Conservation (phyloP, 768 basidiomycete species). For the Termitomyces sp. region DNA sequence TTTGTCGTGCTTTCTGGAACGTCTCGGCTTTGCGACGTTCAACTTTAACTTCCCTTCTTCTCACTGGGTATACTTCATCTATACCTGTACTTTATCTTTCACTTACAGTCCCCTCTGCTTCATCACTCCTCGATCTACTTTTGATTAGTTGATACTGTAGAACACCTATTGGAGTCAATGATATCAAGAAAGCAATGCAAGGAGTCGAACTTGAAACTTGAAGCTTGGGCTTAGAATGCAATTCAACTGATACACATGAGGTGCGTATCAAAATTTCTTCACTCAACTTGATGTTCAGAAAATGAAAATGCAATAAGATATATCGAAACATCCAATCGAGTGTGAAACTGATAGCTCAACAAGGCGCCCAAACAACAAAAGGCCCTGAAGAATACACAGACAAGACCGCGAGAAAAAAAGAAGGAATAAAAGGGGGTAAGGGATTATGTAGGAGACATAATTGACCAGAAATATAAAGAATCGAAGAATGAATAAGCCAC, state of each 20-base stretch:
- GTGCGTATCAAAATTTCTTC: not conserved
- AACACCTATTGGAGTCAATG: not conserved
- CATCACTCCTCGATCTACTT: not conserved
- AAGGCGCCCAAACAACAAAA: not conserved
- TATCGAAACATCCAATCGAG: not conserved
- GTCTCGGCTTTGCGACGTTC: not conserved
- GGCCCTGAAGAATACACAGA: slow-evolving; percentile 4
- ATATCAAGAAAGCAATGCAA: not conserved
- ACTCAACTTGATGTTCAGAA: not conserved
- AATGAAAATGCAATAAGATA: not conserved
- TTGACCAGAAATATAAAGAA: not conserved
- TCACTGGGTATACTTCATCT: not conserved
- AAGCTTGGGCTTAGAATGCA: not conserved
- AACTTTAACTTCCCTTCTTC: not conserved
- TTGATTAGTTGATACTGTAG: not conserved
- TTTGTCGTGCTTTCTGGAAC: not conserved
- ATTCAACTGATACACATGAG: not conserved
- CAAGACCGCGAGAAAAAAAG: not conserved
- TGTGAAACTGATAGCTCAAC: not conserved
- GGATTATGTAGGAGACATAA: not conserved
- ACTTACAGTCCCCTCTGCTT: not conserved
- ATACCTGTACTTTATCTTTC: not conserved
- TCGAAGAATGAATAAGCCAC: slow-evolving; percentile 8
- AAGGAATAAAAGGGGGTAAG: not conserved
- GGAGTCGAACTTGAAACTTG: not conserved